Conservation (phyloP, 345 rosid genomes). For the Populus pruinosa region DNA sequence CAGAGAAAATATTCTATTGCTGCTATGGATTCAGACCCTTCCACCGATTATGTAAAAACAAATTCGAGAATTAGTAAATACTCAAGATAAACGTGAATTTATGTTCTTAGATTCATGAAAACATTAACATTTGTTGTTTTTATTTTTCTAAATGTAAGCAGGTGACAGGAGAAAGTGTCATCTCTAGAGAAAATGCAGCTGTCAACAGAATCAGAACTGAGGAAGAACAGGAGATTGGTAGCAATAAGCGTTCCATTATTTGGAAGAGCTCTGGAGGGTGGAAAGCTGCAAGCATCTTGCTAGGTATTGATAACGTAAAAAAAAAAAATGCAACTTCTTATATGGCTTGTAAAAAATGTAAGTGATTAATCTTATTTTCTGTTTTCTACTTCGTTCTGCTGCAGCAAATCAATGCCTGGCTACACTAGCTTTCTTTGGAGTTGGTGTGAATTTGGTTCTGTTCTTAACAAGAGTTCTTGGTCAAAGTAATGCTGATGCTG, state of each 20-base stretch:
- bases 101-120: neutral
- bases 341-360: neutral
- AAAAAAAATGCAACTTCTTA: neutral
- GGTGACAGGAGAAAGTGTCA: constrained; percentile 26
- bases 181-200: constrained; percentile 14
- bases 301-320: constrained; percentile 4
- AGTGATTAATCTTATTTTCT: neutral
- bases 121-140: neutral
- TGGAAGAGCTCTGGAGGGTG: constrained; percentile 28
- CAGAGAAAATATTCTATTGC: constrained; percentile 45
- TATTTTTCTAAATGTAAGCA: neutral
- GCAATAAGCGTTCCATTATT: constrained; percentile 14
- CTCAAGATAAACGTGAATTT: neutral
- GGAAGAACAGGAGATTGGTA: constrained; percentile 20
- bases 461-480: constrained; percentile 78
- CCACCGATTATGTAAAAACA: neutral
- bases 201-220: constrained; percentile 17
- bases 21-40: constrained; percentile 35
- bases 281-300: constrained; percentile 21
- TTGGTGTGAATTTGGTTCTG: constrained; percentile 78
- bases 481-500: constrained; percentile 74
- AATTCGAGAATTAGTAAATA: neutral
- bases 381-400: neutral
- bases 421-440: constrained; percentile 90
- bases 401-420: constrained; percentile 82